Percentiles rank a stretch among this genome's conserved stretches.
Conservation (phyloP, 2,329 filamentous ascomycete genomes). For the Pseudogymnoascus sp. region DNA sequence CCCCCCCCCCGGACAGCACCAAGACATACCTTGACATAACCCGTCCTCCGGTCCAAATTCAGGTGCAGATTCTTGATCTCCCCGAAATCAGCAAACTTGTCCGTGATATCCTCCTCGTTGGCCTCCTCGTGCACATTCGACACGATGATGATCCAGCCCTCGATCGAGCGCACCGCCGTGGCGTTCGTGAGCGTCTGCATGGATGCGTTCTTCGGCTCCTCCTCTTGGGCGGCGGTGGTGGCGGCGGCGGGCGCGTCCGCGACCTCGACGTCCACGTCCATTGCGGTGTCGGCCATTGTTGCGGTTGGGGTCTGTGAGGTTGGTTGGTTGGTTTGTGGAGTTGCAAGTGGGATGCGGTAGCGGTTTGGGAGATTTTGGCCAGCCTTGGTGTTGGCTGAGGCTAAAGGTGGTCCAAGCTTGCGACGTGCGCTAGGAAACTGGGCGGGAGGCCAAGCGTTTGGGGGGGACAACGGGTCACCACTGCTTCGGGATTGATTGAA, state of each 20-base stretch:
- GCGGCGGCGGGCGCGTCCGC: slow-evolving; percentile 22
- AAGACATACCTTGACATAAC: slow-evolving; percentile 68
- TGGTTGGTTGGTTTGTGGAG: slow-evolving; percentile 9
- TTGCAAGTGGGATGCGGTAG: not conserved
- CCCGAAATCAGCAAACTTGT: slow-evolving; percentile 75
- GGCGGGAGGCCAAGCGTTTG: not conserved
- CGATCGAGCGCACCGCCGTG: slow-evolving; percentile 75
- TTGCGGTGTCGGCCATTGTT: slow-evolving; percentile 38
- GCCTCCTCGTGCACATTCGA: slow-evolving; percentile 85
- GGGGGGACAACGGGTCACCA: not conserved
- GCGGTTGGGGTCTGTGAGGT: not conserved
- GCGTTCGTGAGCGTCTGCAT: slow-evolving; percentile 68
- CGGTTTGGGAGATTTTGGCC: slow-evolving; percentile 7
- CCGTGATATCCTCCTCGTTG: slow-evolving; percentile 72
- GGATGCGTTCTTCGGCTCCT: slow-evolving; percentile 50
- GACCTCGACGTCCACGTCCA: slow-evolving; percentile 34
- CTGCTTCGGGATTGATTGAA: not conserved
- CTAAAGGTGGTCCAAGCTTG: not conserved
- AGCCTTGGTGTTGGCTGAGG: slow-evolving; percentile 5
- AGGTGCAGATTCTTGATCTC: slow-evolving; percentile 83
- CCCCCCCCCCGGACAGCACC: not conserved
- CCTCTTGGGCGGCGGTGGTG: slow-evolving; percentile 34
- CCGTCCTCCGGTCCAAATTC: slow-evolving; percentile 73
- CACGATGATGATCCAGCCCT: slow-evolving; percentile 82
- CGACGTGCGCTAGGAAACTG: not conserved